Percentiles rank a stretch among this genome's conserved stretches.
Evolutionary conservation across 306 rosid species (phyloP).

Genomic region (Acacia confusa): DNA sequence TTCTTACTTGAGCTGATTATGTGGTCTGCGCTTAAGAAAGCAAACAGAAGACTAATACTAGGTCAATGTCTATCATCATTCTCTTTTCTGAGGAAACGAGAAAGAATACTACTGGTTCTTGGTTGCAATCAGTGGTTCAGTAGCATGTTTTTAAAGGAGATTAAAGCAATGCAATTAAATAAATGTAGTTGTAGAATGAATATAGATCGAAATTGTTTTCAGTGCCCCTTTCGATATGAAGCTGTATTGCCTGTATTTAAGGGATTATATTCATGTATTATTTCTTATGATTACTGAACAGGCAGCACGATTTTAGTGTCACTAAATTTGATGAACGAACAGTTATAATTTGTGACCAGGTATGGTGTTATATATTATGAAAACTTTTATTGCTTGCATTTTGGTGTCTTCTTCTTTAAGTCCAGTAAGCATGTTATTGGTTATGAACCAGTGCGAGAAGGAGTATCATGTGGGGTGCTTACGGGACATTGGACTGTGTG

Average conservation of each 20-base stretch:
- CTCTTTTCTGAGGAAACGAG: neutral
- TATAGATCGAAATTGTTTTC: neutral
- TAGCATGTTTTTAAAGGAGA: slow-evolving; percentile 23
- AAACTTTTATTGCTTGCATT: neutral
- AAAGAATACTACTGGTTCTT: neutral
- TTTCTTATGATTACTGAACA: slow-evolving; percentile 34
- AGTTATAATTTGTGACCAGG: slow-evolving; percentile 95
- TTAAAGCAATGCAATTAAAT: slow-evolving; percentile 12
- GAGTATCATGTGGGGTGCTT: slow-evolving; percentile 98
- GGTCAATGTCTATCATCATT: neutral
- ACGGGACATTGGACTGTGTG: slow-evolving; percentile 76
- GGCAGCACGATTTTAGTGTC: slow-evolving; percentile 90
- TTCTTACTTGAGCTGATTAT: neutral
- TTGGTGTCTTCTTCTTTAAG: slow-evolving; percentile 2
- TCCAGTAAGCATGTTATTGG: slow-evolving; percentile 16
- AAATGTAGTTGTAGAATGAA: slow-evolving; percentile 8
- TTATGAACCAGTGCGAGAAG: slow-evolving; percentile 84
- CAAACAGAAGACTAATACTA: neutral
- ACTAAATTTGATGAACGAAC: slow-evolving; percentile 91
- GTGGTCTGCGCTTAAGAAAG: neutral
- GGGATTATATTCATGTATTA: neutral
- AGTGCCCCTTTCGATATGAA: neutral
- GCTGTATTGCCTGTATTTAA: slow-evolving; percentile 26
- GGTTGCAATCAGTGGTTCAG: slow-evolving; percentile 18
- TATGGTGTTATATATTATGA: slow-evolving; percentile 41